A percentile compares a stretch with the other conserved stretches of the same genome.
Evolutionary conservation across 2,329 filamentous ascomycete species (phyloP).

Genomic region (Diaporthe nobilis): DNA sequence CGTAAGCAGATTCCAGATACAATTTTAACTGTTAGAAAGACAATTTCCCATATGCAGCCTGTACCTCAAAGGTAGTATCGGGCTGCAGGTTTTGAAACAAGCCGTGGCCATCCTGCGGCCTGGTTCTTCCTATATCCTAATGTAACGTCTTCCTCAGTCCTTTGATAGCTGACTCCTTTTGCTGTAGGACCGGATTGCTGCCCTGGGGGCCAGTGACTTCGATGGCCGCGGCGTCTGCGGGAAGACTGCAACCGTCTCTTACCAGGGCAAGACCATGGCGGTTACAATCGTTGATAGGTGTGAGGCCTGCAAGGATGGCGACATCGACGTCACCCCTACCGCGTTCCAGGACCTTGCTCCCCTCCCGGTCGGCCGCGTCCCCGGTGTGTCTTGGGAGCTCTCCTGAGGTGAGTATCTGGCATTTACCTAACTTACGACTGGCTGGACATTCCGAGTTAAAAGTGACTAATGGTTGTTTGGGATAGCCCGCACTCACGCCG

Average conservation of each 20-base stretch:
- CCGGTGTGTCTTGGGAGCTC: slow-evolving; percentile 3
- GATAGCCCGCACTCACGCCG: background rate
- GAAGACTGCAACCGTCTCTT: background rate
- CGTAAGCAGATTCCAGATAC: no score
- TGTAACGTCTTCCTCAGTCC: no score
- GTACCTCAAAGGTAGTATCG: no score
- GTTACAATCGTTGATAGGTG: background rate
- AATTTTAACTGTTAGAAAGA: no score
- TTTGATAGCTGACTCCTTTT: no score
- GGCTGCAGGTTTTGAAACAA: no score
- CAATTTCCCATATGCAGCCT: no score
- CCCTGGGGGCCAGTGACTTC: background rate
- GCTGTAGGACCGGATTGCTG: background rate
- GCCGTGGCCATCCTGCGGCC: no score
- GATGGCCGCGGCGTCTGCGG: background rate
- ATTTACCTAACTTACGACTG: background rate
- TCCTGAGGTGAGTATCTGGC: background rate
- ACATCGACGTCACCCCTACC: background rate
- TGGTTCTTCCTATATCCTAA: no score
- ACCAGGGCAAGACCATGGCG: background rate
- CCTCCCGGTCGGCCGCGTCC: background rate
- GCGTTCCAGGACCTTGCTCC: background rate
- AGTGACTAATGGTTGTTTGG: background rate
- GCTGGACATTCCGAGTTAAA: no score
- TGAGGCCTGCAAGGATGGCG: slow-evolving; percentile 1